These are phyloP conservation scores for Xylariaceae sp. DNA, from an alignment of 2,329 filamentous ascomycete species.

Conservation along the genomic window DNA sequence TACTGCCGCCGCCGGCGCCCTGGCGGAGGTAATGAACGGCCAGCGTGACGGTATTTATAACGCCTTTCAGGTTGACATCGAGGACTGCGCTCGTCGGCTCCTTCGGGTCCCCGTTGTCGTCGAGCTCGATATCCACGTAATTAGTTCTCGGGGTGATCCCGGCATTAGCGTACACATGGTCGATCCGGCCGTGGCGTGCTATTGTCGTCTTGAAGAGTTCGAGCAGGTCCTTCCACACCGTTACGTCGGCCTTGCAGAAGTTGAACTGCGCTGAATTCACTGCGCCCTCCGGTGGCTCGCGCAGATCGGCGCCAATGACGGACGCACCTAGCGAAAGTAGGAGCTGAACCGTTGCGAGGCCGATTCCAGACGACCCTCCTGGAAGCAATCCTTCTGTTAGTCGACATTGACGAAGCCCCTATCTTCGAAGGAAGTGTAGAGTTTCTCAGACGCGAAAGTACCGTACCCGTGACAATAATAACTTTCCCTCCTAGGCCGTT, in stretches of 20 bases:
- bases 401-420: too few relatives aligned
- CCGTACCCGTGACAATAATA: conserved; percentile 57
- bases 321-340: conserved; percentile 59
- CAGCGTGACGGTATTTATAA: conserved; percentile 56
- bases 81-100: conserved; percentile 50
- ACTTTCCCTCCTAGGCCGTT: conserved; percentile 53
- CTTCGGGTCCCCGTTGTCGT: conserved; percentile 54
- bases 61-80: conserved; percentile 57
- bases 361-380: conserved; percentile 67
- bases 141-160: conserved; percentile 55
- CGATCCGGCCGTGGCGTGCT: conserved; percentile 73
- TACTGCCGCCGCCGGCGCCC: conserved; percentile 54
- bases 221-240: conserved; percentile 55
- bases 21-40: conserved; percentile 57
- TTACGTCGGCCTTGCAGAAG: conserved; percentile 55
- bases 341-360: conserved; percentile 59
- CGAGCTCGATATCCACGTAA: conserved; percentile 51
- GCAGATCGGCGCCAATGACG: conserved; percentile 61
- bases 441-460: background rate
- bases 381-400: background rate
- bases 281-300: conserved; percentile 43
- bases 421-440: too few relatives aligned
- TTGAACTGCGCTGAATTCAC: conserved; percentile 38
- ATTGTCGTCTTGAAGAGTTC: conserved; percentile 58
- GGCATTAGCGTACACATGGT: conserved; percentile 75